A percentile compares a stretch with the other conserved stretches of the same genome.
Conservation (phyloP, 805 yeast species). For the Phaffomyces opuntiae region DNA sequence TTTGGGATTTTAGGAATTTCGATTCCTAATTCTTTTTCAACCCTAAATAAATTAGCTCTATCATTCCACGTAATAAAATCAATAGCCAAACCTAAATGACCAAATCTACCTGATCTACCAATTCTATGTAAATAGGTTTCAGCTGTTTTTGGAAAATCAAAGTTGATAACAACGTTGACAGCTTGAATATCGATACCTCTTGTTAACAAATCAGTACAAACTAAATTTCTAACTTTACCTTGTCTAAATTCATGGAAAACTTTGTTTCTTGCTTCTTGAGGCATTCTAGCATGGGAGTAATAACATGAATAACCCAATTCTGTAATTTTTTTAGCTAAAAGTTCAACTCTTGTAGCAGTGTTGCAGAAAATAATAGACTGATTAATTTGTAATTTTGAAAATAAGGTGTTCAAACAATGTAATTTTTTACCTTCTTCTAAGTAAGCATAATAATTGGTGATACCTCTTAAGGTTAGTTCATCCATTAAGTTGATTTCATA, state of each 20-base stretch:
- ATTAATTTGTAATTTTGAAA: conserved; percentile 89
- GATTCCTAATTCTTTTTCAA: conserved; percentile 95
- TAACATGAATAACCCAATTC: conserved; percentile 95
- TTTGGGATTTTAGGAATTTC: conserved; percentile 96
- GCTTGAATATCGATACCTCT: conserved; percentile 99
- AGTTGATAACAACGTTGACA: conserved; percentile 94
- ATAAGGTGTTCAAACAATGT: conserved; percentile 91
- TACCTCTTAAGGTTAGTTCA: conserved; percentile 91
- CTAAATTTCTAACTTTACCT: conserved; percentile 94
- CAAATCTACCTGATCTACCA: conserved; percentile 98
- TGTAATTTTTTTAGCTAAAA: conserved; percentile 91
- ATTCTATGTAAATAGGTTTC: conserved; percentile 97
- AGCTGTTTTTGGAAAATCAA: conserved; percentile 97
- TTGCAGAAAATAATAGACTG: conserved; percentile 97
- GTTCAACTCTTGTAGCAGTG: conserved; percentile 93
- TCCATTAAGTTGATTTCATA: conserved; percentile 97
- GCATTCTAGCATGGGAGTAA: conserved; percentile 96
- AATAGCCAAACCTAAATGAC: conserved; percentile 96
- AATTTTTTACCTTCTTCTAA: conserved; percentile 95
- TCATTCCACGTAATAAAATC: conserved; percentile 96
- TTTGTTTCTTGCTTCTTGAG: conserved; percentile 92
- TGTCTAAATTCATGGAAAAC: conserved; percentile 98
- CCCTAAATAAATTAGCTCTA: conserved; percentile 85
- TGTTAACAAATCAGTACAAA: conserved; percentile 91
- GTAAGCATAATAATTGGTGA: conserved; percentile 96